Base-by-base conservation (phyloP, 129 eudicot species). In the Lactuca saligna region DNA sequence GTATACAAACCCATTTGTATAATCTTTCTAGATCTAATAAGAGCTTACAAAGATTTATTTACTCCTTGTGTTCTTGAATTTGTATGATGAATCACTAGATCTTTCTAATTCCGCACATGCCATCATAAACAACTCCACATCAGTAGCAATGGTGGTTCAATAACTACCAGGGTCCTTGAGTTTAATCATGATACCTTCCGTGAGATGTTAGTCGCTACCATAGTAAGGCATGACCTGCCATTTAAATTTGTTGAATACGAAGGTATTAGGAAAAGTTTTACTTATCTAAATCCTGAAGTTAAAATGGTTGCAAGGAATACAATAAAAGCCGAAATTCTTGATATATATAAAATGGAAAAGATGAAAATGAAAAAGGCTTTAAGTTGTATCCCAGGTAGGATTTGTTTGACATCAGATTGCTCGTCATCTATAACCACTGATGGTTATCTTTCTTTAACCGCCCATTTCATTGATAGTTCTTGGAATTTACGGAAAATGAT, bases 181-280 rank as follows among this genome's bases (percentile, higher is more conserved):
- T 59, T 59, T 2, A 37, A 59, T 29, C 42, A 13, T 25, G 12
- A 13, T 59, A 37, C 64, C 2, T 59, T 59, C 31, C 42, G 3
- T 59, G 64, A 59, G 37, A 3, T n/a, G 10, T 31, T 31, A 15
- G 39, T 44, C 2, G 33, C 13, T 34, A 4, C 41, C 13, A 31
- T 59, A 7, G 14, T 61, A 0, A 15, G 11, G 14, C 66, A 35
- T 6, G 51, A 61, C 8, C 16, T 31, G 39, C 65, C 65, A 3
- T 60, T 60, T 60, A 42, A 60, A 5, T 32, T 31, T 60, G 65
- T 34, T 32, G 38, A 57, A 11, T 32, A 57, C 3, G 62, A 57
- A 57, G 62, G 31, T 4, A 57, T 32, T 9, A 8, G 33, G 29
- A 35, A 14, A 11, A 3, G 42, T 8, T 34, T 61, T 35, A n/a